Percentiles rank a stretch among this genome's conserved stretches.
Evolutionary conservation across 2,329 filamentous ascomycete species (phyloP).

Genomic region (Fusarium agapanthi): DNA sequence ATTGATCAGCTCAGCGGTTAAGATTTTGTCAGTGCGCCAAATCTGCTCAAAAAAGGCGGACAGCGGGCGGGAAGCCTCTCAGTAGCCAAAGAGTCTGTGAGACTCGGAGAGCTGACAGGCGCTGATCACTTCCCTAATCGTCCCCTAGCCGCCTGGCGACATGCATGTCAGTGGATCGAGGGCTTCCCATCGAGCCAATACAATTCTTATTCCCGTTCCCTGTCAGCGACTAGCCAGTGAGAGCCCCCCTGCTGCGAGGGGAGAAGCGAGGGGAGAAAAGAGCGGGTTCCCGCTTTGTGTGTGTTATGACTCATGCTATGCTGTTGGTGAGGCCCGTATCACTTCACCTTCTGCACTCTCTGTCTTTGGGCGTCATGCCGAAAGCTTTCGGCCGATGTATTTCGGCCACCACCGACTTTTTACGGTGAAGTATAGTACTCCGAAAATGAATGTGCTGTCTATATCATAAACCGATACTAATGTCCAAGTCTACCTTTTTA

Average conservation of each 20-base stretch:
- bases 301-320: background rate
- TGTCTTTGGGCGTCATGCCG: background rate
- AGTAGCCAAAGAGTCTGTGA: background rate
- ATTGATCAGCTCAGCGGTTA: background rate
- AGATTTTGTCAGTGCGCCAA: background rate
- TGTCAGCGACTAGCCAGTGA: background rate
- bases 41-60: too few species aligned
- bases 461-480: background rate
- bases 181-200: background rate
- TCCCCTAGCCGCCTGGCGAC: too few species aligned
- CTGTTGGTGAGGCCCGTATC: background rate
- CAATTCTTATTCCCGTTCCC: background rate
- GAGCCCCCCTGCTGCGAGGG: background rate
- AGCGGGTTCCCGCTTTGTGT: background rate
- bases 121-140: background rate
- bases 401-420: constrained; percentile 28
- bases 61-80: background rate
- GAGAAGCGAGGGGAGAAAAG: background rate
- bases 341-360: background rate
- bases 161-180: background rate
- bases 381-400: constrained; percentile 27
- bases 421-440: background rate
- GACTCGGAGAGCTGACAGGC: background rate
- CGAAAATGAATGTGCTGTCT: background rate
- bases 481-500: background rate